Evolutionary conservation across 768 basidiomycete genomes (phyloP), one percentile per base, ranked within the genome.

Genomic region (Naganishia friedmannii): DNA sequence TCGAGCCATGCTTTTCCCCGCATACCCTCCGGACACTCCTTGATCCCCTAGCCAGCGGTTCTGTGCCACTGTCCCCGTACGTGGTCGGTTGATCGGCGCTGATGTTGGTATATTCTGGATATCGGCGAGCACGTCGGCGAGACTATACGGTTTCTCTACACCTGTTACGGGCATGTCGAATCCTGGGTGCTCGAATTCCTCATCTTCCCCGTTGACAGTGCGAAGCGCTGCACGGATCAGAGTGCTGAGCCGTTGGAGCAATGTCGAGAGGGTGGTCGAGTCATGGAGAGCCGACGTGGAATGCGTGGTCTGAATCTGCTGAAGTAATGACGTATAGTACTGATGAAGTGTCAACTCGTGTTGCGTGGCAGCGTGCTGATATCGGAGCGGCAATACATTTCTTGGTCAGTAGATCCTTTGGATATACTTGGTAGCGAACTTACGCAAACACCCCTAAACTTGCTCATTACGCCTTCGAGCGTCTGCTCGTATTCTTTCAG

Each of bases 401-500:
- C 21, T 12, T 3, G 2, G 19, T 58, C n/a, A 42, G n/a, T 31
- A 17, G 2, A 31, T 54, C 26, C n/a, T 54, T 5, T 15, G 9
- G 48, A 21, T 19, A 48, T n/a, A n/a, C 2, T 34, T 17, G n/a
- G 42, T 17, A 0, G 3, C 56, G 56, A 23, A 42, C 91, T 76
- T 76, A 95, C 93, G 15, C 92, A 88, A 77, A 97, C 90, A 70
- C 88, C 89, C 70, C 94, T 86, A 79, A 98, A 97, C 82, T 97
- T 97, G 65, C 88, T 83, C 96, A 99, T 98, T 78, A 98, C 91
- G 32, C 88, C 93, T 75, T 97, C 94, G 84, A 99, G 86, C 3
- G 94, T 96, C 66, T 85, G 84, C 79, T 98, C 94, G 78, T 98
- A 95, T 80, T 99, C 96, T 77, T 93, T 94, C 68, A 98, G 84